phyloP scores from a whole-genome alignment of 2,329 filamentous ascomycete genomes.

The Sarocladium kiliense region DNA sequence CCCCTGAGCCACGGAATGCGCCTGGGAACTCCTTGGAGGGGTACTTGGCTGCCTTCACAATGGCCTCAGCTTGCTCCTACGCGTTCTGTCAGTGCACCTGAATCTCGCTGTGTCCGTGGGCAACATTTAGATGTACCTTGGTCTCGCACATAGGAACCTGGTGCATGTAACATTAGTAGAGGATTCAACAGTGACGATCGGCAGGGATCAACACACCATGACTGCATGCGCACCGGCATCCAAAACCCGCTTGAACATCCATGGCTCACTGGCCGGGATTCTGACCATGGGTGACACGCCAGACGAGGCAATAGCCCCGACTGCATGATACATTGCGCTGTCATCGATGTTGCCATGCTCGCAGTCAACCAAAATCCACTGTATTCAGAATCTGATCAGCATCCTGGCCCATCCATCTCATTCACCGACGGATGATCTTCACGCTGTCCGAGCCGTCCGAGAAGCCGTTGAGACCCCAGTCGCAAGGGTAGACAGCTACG shows the following conservation, averaged over 20 bases:
- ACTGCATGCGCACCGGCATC: conserved; percentile 25
- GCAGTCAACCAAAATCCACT: conserved; percentile 49
- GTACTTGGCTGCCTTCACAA: conserved; percentile 21
- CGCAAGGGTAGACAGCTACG: no score
- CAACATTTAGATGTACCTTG: conserved; percentile 9
- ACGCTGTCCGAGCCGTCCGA: no score
- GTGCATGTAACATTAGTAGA: background rate
- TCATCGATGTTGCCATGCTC: conserved; percentile 39
- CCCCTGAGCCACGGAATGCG: conserved; percentile 22
- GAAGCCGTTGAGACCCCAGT: no score
- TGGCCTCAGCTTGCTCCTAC: conserved; percentile 19
- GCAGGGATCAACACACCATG: conserved; percentile 16
- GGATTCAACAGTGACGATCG: background rate
- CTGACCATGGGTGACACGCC: conserved; percentile 29
- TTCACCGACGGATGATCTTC: no score
- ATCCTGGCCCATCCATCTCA: background rate
- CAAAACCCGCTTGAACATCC: conserved; percentile 26
- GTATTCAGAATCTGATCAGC: background rate
- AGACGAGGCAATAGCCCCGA: conserved; percentile 35
- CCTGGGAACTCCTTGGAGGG: conserved; percentile 17
- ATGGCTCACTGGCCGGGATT: conserved; percentile 25
- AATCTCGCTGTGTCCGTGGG: no score
- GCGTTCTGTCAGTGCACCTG: background rate
- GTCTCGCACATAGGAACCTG: conserved; percentile 21
- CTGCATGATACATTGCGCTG: conserved; percentile 37